Base-by-base conservation (phyloP, 2,329 filamentous ascomycete species). In the Fusarium floridanum region DNA sequence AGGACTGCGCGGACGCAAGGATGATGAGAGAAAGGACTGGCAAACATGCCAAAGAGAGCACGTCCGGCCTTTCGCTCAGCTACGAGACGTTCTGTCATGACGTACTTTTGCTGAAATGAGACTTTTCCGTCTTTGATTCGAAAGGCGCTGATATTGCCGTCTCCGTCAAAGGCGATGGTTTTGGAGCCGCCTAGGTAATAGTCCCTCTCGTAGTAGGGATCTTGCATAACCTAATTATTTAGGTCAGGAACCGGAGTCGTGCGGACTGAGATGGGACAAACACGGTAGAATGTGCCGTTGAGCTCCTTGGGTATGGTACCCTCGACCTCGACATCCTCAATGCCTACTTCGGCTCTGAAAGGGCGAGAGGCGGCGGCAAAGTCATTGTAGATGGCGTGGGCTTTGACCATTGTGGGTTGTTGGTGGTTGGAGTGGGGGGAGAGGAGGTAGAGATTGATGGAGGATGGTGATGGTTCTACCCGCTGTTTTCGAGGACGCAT, bases 121-220 rank as follows among this genome's bases (percentile, higher is more conserved):
- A 59, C 65, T 9, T 43, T 50, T 6, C 59, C 59, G 16, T 67
- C 37, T 9, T 48, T 50, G 36, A 67, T 67, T 3, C 65, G 59
- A 22, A 67, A 67, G 3, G 65, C 65, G 4, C 34, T 62, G 20
- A 67, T 63, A 5, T n/a, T 63, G 5, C 65, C 65, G n/a, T 67
- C 65, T 6, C 59, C 65, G 2, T 67, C 59, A 16, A 67, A 43
- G 17, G 65, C 56, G 10, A 48, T 27, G 4, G 61, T 64, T 14
- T 64, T 64, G 61, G 61, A 27, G 29, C 61, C 61, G 6, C 22
- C 29, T 4, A 37, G 22, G 27, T 64, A 64, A 9, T 64, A 55
- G 7, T 64, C 61, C 5, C 61, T 27, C 12, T 64, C 61, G 48
- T 55, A 64, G 32, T 64, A 64, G 10, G 61, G 61, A 20, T 64